A percentile compares a stretch with the other conserved stretches of the same genome.
Conservation (phyloP, 768 basidiomycete species). For the Sporobolomyces phaffii region DNA sequence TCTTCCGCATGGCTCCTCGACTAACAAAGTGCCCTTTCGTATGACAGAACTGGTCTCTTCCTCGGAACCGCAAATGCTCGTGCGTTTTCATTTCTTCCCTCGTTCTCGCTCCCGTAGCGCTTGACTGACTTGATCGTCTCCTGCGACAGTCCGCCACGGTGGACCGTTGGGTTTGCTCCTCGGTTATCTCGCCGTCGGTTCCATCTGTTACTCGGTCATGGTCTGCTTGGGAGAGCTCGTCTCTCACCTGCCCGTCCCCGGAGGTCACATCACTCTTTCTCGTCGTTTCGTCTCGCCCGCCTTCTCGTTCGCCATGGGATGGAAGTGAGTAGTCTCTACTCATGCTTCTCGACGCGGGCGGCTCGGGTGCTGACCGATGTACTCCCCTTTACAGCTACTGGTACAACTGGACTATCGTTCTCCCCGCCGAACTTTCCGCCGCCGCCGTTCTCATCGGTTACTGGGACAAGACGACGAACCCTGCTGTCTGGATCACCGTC, state of each 20-base stretch:
- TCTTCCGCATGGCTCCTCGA: neutral
- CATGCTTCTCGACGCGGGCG: too few relatives aligned
- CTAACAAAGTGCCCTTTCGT: too few relatives aligned
- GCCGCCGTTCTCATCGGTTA: constrained; percentile 63
- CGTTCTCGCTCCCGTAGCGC: too few relatives aligned
- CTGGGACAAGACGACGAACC: constrained; percentile 55
- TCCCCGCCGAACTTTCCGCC: constrained; percentile 70
- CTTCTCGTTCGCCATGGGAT: constrained; percentile 47
- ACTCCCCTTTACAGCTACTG: too few relatives aligned
- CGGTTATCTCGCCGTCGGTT: constrained; percentile 32
- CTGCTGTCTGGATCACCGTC: constrained; percentile 48
- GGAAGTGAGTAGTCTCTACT: too few relatives aligned
- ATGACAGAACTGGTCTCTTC: constrained; percentile 42
- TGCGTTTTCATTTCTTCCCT: neutral
- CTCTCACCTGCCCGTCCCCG: constrained; percentile 37
- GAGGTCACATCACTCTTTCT: constrained; percentile 42
- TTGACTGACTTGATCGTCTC: neutral
- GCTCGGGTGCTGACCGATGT: too few relatives aligned
- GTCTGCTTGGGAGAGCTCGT: constrained; percentile 36
- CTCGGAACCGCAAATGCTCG: constrained; percentile 41
- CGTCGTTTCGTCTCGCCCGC: constrained; percentile 41
- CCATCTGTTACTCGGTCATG: constrained; percentile 38
- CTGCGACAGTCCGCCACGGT: constrained; percentile 30
- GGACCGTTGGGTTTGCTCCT: constrained; percentile 41
- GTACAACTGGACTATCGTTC: constrained; percentile 52